phyloP scores from a whole-genome alignment of 2,329 filamentous ascomycete genomes.

The Epichloe uncinata region DNA sequence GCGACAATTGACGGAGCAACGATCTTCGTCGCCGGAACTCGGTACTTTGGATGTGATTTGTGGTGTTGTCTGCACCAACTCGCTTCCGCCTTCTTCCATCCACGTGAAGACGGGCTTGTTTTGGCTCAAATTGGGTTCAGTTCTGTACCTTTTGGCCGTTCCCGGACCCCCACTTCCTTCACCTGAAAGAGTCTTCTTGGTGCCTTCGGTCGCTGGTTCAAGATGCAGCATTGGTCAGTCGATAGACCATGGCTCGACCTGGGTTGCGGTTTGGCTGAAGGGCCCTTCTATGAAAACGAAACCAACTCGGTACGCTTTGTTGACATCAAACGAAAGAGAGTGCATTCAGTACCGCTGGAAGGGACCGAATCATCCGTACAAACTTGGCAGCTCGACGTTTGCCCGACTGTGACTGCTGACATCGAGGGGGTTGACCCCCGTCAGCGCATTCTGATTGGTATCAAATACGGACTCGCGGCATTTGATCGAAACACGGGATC shows the following conservation, averaged over 20 bases:
- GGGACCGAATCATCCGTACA: slow-evolving; percentile 49
- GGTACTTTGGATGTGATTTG: no score
- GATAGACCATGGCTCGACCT: slow-evolving; percentile 42
- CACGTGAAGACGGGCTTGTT: no score
- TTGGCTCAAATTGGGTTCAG: no score
- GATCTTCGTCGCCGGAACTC: no score
- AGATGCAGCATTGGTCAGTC: slow-evolving; percentile 30
- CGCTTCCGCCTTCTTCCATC: no score
- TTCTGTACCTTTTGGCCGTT: no score
- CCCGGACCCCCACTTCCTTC: no score
- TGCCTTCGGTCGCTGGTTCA: not conserved
- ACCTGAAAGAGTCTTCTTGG: no score
- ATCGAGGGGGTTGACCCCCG: slow-evolving; percentile 49
- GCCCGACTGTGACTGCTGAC: slow-evolving; percentile 60
- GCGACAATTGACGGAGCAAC: no score
- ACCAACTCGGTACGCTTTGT: slow-evolving; percentile 60
- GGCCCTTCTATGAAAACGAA: slow-evolving; percentile 56
- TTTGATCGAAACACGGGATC: slow-evolving; percentile 48
- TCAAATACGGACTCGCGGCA: slow-evolving; percentile 72
- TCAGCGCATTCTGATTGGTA: slow-evolving; percentile 60
- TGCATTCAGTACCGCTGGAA: slow-evolving; percentile 57
- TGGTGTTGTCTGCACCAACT: no score
- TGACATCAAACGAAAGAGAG: slow-evolving; percentile 65
- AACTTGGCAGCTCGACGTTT: slow-evolving; percentile 42
- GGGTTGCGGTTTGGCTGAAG: slow-evolving; percentile 58